Evolutionary conservation across 257 asterid genomes (phyloP), one percentile per base, ranked within the genome.

Genomic region (Prunella vulgaris): DNA sequence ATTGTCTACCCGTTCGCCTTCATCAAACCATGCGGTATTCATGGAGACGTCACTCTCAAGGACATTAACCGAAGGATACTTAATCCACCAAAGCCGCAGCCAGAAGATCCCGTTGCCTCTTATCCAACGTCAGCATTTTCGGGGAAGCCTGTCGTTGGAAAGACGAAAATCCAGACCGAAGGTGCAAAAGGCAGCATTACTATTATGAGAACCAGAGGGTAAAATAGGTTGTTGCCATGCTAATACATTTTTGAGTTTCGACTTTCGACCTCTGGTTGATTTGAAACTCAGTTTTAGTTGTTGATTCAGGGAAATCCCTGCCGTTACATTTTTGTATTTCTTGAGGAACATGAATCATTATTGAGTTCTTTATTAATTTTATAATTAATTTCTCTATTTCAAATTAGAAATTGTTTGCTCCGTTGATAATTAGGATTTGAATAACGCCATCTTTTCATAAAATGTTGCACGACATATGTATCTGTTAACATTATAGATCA

Each of bases 111-210:
- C 10, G 44, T 74, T 4, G 82, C 52, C 74, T 35, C 85, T 64
- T 88, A 68, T 60, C 95, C 90, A 18, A 88, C 78, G 49, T 90
- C 99, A 15, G 96, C 96, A 37, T 87, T 93, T 76, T 90, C 97
- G 0, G 98, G 98, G 72, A 93, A 90, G 58, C 98, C 96, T 4
- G 97, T 93, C 0, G 92, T 93, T 8, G 97, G 95, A 42, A 93
- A 90, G 81, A 93, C 97, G 25, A 93, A 86, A 77, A 90, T 93
- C 71, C 92, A 79, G 15, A 93, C 94, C 0, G 94, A 90, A 81
- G 96, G 97, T 15, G 95, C 97, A 13, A 83, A 82, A 71, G 98
- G 98, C 62, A 84, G 95, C 92, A 93, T 93, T 60, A 93, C 93
- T 15, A 90, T 90, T 15, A 85, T 88, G 90, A 83, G 95, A 74